Conservation (phyloP, 139 green algal genomes). For the Picochlorum sp. region DNA sequence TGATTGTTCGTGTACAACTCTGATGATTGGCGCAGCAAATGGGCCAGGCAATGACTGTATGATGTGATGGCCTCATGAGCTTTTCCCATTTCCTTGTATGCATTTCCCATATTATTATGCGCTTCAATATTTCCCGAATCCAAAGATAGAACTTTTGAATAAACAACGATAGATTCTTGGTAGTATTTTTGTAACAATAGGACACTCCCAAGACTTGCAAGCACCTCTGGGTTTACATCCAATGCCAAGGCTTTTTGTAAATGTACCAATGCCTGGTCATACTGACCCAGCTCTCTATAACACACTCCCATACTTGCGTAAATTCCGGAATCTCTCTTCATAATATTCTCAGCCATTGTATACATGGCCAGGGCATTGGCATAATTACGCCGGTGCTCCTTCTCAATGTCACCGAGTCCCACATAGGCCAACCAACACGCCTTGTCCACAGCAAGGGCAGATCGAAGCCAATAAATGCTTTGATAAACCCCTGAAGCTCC, state of each 20-base stretch:
- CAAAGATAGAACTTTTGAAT: slow-evolving; percentile 51
- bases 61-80: slow-evolving; percentile 57
- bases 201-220: slow-evolving; percentile 63
- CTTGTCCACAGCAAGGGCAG: too few relatives aligned
- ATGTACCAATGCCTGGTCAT: slow-evolving; percentile 45
- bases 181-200: slow-evolving; percentile 66
- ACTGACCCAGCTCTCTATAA: slow-evolving; percentile 54
- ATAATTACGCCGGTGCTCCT: slow-evolving; percentile 16
- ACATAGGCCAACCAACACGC: slow-evolving; percentile 61
- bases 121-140: slow-evolving; percentile 68
- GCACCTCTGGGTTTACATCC: slow-evolving; percentile 46
- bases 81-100: slow-evolving; percentile 51
- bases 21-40: too few relatives aligned
- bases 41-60: slow-evolving; percentile 47
- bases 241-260: slow-evolving; percentile 50
- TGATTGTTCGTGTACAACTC: too few relatives aligned
- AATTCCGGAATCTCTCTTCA: slow-evolving; percentile 51
- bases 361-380: slow-evolving; percentile 51
- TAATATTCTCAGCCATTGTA: slow-evolving; percentile 50
- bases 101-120: slow-evolving; percentile 82
- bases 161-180: slow-evolving; percentile 50
- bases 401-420: slow-evolving; percentile 59
- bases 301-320: slow-evolving; percentile 59
- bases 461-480: too few relatives aligned
- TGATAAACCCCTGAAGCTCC: slow-evolving; percentile 36